Evolutionary conservation across 2,329 filamentous ascomycete genomes (phyloP).

Genomic region (Fusarium sp.): DNA sequence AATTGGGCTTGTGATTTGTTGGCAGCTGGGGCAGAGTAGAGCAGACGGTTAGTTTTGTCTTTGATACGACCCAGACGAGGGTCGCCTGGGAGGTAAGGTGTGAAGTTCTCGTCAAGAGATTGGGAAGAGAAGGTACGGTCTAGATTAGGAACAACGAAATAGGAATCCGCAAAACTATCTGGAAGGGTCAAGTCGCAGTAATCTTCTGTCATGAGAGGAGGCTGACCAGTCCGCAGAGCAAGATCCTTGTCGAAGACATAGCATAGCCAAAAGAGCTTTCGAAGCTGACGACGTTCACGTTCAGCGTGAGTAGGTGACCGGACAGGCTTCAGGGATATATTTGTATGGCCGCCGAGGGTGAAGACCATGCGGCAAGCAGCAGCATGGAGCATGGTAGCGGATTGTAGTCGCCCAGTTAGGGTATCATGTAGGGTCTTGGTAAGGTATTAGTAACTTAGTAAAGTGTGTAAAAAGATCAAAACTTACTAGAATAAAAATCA

Average conservation of each 20-base stretch:
- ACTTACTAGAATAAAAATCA: conserved; percentile 61
- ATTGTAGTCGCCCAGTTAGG: conserved; percentile 59
- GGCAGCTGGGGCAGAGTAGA: conserved; percentile 62
- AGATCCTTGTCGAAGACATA: conserved; percentile 68
- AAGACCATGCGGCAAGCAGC: conserved; percentile 61
- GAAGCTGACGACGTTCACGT: conserved; percentile 50
- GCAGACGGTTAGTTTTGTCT: conserved; percentile 57
- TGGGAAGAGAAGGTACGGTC: neutral
- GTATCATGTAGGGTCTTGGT: conserved; percentile 56
- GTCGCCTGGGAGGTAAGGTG: conserved; percentile 58
- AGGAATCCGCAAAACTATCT: conserved; percentile 42
- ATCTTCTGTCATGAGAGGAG: conserved; percentile 59
- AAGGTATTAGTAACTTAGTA: neutral
- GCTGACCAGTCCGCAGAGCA: conserved; percentile 63
- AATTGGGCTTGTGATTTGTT: conserved; percentile 65
- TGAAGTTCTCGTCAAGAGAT: conserved; percentile 7
- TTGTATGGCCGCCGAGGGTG: conserved; percentile 59
- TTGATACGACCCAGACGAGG: conserved; percentile 63
- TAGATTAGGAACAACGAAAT: conserved; percentile 26
- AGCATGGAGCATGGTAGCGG: conserved; percentile 57
- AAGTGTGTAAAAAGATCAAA: neutral
- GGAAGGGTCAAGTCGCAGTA: conserved; percentile 48
- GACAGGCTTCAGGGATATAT: conserved; percentile 25
- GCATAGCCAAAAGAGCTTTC: conserved; percentile 64
- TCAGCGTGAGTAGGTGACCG: conserved; percentile 32